These are phyloP conservation scores for Kurtzmaniella quercitrusa DNA, from an alignment of 1,139 yeast genomes.

Conservation along the genomic window DNA sequence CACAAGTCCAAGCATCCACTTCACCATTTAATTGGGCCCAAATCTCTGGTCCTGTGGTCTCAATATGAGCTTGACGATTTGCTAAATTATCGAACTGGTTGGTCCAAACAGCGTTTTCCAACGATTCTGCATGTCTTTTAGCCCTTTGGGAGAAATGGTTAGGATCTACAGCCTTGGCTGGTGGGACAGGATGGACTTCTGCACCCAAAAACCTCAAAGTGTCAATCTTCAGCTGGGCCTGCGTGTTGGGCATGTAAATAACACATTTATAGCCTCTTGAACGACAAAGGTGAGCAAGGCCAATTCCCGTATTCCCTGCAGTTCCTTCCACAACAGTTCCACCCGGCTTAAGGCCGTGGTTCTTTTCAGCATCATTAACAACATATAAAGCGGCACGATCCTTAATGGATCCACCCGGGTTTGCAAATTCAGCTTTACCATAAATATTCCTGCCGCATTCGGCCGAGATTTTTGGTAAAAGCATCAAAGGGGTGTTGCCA, in stretches of 20 bases:
- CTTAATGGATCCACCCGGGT: conserved; percentile 92
- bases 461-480: conserved; percentile 56
- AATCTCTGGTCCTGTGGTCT: conserved; percentile 88
- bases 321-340: conserved; percentile 53
- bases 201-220: conserved; percentile 74
- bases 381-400: conserved; percentile 85
- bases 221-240: conserved; percentile 72
- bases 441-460: conserved; percentile 71
- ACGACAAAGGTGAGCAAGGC: conserved; percentile 83
- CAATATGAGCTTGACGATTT: conserved; percentile 85
- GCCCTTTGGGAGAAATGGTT: conserved; percentile 84
- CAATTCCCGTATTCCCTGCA: conserved; percentile 79
- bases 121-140: conserved; percentile 68
- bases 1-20: conserved; percentile 80
- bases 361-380: conserved; percentile 72
- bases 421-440: conserved; percentile 89
- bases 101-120: conserved; percentile 85
- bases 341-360: conserved; percentile 64
- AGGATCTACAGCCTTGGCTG: conserved; percentile 76
- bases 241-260: conserved; percentile 88
- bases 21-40: conserved; percentile 84
- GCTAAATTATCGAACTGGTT: conserved; percentile 85
- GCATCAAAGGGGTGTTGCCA: conserved; percentile 82
- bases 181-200: conserved; percentile 88
- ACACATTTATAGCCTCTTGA: conserved; percentile 80